A percentile compares a stretch with the other conserved stretches of the same genome.
These are phyloP conservation scores for Puccinellia tenuiflora DNA, from an alignment of 176 grass and related monocot species.

Conservation along the genomic window DNA sequence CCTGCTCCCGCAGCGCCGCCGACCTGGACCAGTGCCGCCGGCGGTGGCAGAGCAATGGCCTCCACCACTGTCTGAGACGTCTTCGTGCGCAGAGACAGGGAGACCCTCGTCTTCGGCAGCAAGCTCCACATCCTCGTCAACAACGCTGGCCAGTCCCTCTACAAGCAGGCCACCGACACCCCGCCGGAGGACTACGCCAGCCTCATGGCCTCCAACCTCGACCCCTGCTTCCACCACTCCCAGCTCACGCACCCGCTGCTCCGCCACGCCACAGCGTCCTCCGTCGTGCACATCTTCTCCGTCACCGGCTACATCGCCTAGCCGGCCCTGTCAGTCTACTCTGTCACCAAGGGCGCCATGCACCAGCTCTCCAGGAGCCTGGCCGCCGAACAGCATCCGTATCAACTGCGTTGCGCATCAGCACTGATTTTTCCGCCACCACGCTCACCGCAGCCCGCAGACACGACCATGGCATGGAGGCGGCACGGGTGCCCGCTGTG, in stretches of 20 bases:
- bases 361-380: conserved; percentile 33
- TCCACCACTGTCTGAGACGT: conserved; percentile 33
- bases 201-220: conserved; percentile 39
- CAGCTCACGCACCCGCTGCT: conserved; percentile 47
- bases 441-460: conserved; percentile 8
- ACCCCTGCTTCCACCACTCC: conserved; percentile 38
- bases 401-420: conserved; percentile 28
- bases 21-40: conserved; percentile 26
- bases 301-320: conserved; percentile 18
- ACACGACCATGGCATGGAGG: conserved; percentile 17
- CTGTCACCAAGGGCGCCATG: conserved; percentile 30
- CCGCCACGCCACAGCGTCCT: neutral
- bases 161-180: conserved; percentile 1
- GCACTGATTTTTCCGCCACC: neutral
- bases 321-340: conserved; percentile 30
- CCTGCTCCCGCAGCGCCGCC: conserved; percentile 29
- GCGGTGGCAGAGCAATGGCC: conserved; percentile 14
- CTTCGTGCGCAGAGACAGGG: conserved; percentile 19
- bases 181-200: conserved; percentile 6
- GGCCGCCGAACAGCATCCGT: conserved; percentile 22
- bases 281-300: conserved; percentile 34
- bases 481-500: conserved; percentile 1
- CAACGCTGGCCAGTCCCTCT: conserved; percentile 21
- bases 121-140: conserved; percentile 50
- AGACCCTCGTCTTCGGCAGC: conserved; percentile 30